Conservation (phyloP, 331 rosid species). For the Quercus phellos region DNA sequence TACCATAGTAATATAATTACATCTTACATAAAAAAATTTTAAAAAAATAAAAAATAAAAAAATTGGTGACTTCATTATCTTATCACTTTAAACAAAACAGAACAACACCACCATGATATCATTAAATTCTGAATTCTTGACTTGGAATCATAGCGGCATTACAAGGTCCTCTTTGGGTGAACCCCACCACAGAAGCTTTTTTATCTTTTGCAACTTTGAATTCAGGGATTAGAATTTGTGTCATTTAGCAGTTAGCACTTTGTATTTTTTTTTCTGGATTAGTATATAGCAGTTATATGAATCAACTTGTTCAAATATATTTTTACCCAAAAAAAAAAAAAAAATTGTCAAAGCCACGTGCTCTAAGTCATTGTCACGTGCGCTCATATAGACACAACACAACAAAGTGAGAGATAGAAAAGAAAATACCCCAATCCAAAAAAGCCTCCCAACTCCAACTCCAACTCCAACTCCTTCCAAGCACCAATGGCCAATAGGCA, state of each 20-base stretch:
- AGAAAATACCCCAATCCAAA: not conserved
- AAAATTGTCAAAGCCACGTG: not conserved
- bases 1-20: too few relatives aligned
- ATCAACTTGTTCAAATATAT: not conserved
- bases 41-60: too few relatives aligned
- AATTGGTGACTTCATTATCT: too few relatives aligned
- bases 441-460: not conserved
- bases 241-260: too few relatives aligned
- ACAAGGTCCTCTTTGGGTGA: not conserved
- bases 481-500: not conserved
- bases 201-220: not conserved
- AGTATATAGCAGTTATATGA: too few relatives aligned
- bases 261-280: too few relatives aligned
- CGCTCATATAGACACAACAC: not conserved
- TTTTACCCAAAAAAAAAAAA: too few relatives aligned
- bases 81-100: too few relatives aligned
- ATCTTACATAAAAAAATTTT: too few relatives aligned
- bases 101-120: not conserved
- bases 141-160: not conserved
- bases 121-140: not conserved
- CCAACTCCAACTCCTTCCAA: not conserved
- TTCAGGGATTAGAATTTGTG: not conserved
- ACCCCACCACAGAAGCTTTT: not conserved
- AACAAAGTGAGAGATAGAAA: not conserved
- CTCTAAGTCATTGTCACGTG: slow-evolving; percentile 5